Evolutionary conservation across 163 green algal genomes (phyloP).

Genomic region (Chloromonas sp.): DNA sequence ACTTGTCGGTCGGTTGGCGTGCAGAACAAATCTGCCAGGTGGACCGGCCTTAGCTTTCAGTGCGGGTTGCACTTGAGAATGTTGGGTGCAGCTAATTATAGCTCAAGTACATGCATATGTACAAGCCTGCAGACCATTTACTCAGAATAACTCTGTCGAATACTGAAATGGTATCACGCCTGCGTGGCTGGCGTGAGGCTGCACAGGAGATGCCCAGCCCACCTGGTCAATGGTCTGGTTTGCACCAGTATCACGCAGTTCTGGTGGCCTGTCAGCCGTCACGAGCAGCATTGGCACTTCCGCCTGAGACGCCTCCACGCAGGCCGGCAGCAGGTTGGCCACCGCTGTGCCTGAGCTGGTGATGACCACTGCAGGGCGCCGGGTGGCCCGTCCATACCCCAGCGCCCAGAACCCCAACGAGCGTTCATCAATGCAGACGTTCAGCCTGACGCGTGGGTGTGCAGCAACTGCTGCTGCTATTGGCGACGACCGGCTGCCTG

Average conservation of each 20-base stretch:
- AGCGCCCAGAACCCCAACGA: slow-evolving; percentile 93
- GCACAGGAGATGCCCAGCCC: background rate
- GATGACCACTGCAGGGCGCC: slow-evolving; percentile 30
- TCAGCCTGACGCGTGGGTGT: slow-evolving; percentile 68
- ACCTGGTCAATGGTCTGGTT: slow-evolving; percentile 98
- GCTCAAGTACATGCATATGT: too few species aligned
- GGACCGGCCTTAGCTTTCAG: too few species aligned
- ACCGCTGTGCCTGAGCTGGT: slow-evolving; percentile 85
- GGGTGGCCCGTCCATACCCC: slow-evolving; percentile 61
- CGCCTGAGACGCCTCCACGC: slow-evolving; percentile 75
- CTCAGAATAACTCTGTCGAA: too few species aligned
- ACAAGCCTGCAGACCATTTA: too few species aligned
- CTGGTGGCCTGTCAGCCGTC: slow-evolving; percentile 84
- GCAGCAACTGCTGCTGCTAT: slow-evolving; percentile 77
- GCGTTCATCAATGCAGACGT: slow-evolving; percentile 92
- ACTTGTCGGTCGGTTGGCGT: background rate
- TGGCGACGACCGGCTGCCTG: slow-evolving; percentile 88
- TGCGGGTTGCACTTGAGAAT: too few species aligned
- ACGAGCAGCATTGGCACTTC: slow-evolving; percentile 86
- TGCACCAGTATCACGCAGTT: slow-evolving; percentile 84
- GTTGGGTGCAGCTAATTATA: too few species aligned
- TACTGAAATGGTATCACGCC: too few species aligned
- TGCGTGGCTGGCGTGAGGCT: too few species aligned
- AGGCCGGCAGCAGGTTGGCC: slow-evolving; percentile 90
- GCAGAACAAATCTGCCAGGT: background rate